phyloP scores from a whole-genome alignment of 2,329 filamentous ascomycete species.

The Cordyceps fumosorosea region DNA sequence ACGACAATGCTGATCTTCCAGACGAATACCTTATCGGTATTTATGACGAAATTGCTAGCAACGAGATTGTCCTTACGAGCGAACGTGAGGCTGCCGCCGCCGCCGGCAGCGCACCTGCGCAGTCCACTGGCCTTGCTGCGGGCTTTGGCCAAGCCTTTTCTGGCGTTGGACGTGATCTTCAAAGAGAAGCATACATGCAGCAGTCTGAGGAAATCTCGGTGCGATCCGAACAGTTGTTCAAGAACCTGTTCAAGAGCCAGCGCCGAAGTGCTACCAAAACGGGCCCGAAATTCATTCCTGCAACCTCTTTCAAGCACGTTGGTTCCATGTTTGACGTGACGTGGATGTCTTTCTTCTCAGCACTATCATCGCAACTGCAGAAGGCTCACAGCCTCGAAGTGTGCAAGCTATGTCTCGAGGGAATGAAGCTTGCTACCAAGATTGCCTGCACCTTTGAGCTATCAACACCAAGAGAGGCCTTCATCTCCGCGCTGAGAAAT shows the following conservation, averaged over 20 bases:
- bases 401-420: slow-evolving; percentile 87
- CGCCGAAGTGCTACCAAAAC: slow-evolving; percentile 67
- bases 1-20: slow-evolving; percentile 88
- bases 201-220: slow-evolving; percentile 87
- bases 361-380: slow-evolving; percentile 86
- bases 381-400: slow-evolving; percentile 89
- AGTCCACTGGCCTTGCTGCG: slow-evolving; percentile 67
- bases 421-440: slow-evolving; percentile 86
- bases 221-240: slow-evolving; percentile 77
- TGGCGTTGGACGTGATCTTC: slow-evolving; percentile 84
- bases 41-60: slow-evolving; percentile 82
- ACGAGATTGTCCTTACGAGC: slow-evolving; percentile 92
- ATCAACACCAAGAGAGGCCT: slow-evolving; percentile 87
- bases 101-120: slow-evolving; percentile 53
- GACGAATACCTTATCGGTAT: slow-evolving; percentile 86
- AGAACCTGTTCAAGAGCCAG: slow-evolving; percentile 85
- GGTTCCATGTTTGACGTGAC: slow-evolving; percentile 98
- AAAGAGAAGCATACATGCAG: slow-evolving; percentile 87
- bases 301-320: slow-evolving; percentile 88
- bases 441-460: slow-evolving; percentile 92
- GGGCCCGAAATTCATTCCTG: slow-evolving; percentile 75
- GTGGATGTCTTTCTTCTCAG: slow-evolving; percentile 98
- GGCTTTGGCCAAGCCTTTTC: slow-evolving; percentile 84
- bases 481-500: slow-evolving; percentile 86
- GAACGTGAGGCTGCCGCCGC: slow-evolving; percentile 86